Evolutionary conservation across 441 rosid species (phyloP).

Genomic region (Codiaeum variegatum): DNA sequence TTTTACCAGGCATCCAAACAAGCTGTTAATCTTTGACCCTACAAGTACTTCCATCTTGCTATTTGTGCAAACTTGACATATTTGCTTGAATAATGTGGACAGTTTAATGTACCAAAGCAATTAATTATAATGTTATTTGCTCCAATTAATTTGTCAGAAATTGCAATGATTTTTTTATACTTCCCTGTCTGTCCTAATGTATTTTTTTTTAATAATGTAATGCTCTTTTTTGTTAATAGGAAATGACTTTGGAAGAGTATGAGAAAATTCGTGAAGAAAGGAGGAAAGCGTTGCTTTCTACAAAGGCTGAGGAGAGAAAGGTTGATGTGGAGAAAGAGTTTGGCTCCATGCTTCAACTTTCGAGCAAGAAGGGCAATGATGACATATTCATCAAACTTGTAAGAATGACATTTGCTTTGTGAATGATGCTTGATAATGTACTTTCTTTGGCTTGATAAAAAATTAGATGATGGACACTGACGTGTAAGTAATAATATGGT

Average conservation of each 20-base stretch:
- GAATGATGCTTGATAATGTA: not conserved
- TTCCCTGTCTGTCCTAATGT: too few species aligned
- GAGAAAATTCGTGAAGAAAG: conserved; percentile 78
- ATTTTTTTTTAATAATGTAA: not conserved
- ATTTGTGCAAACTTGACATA: not conserved
- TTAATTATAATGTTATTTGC: not conserved
- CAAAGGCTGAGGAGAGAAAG: conserved; percentile 76
- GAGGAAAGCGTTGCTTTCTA: conserved; percentile 58
- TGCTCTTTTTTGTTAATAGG: conserved; percentile 31
- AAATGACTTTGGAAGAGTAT: conserved; percentile 84
- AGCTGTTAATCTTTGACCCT: not conserved
- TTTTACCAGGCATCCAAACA: too few species aligned
- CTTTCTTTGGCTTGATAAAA: not conserved
- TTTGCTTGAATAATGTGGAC: not conserved
- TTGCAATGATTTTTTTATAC: not conserved
- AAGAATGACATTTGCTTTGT: conserved; percentile 14
- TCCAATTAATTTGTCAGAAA: not conserved
- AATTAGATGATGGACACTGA: conserved; percentile 4
- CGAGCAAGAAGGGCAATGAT: conserved; percentile 71
- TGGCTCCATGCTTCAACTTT: conserved; percentile 70
- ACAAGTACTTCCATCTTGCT: not conserved
- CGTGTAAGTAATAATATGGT: not conserved
- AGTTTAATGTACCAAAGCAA: not conserved
- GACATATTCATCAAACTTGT: conserved; percentile 87
- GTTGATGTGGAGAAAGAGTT: conserved; percentile 64